Percentiles rank a stretch among this genome's conserved stretches.
These are phyloP conservation scores for Populus nigra DNA, from an alignment of 345 rosid species.

Conservation along the genomic window DNA sequence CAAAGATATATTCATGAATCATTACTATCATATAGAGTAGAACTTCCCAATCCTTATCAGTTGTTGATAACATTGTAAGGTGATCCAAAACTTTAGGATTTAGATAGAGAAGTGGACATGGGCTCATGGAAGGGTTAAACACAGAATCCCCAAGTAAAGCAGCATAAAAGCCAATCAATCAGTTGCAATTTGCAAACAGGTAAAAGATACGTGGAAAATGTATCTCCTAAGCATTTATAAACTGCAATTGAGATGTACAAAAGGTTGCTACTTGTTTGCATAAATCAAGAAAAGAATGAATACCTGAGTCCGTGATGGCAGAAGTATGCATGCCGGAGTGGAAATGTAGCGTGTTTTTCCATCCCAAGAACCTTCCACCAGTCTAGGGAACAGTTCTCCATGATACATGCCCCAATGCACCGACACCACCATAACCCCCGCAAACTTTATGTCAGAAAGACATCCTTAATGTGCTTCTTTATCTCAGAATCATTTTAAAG, in stretches of 20 bases:
- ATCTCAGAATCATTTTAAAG: background rate
- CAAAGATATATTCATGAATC: background rate
- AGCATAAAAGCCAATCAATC: background rate
- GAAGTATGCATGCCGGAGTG: slow-evolving; percentile 86
- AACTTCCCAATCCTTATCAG: too few relatives aligned
- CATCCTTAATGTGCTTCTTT: background rate
- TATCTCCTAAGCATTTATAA: background rate
- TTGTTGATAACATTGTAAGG: too few relatives aligned
- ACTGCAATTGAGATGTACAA: background rate
- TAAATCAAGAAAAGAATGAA: background rate
- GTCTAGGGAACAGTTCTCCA: slow-evolving; percentile 75
- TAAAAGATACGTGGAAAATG: background rate
- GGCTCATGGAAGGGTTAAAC: background rate
- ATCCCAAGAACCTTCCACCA: slow-evolving; percentile 69
- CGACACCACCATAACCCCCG: slow-evolving; percentile 98
- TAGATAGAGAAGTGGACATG: background rate
- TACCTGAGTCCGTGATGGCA: slow-evolving; percentile 71
- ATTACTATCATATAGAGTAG: too few relatives aligned
- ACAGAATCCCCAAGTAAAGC: background rate
- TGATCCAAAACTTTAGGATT: background rate
- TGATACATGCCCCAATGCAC: slow-evolving; percentile 93
- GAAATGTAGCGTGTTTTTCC: slow-evolving; percentile 57
- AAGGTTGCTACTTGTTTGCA: background rate
- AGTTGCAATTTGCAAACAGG: background rate
- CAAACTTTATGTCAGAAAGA: slow-evolving; percentile 44